Evolutionary conservation across 805 yeast genomes (phyloP), one percentile per base, ranked within the genome.

Genomic region (Saccharomycopsis capsularis): DNA sequence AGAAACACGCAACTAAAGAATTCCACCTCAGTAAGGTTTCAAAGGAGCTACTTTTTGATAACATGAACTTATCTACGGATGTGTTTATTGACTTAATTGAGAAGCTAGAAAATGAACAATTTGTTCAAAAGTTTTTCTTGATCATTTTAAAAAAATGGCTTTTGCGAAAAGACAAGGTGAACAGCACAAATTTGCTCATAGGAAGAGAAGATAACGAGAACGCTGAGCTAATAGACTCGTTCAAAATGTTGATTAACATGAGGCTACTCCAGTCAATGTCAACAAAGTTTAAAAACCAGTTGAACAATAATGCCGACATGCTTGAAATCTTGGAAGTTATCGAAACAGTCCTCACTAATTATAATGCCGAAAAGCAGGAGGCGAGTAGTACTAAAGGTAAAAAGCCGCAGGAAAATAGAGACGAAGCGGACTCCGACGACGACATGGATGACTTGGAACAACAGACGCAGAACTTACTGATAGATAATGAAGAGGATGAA

Each of bases 221-320:
- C 1, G 56, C 57, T 21, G 63, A 58, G 3, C 68, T 65, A 2
- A 67, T 68, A 3, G 71, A 74, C 51, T 82, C 86, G n/a, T 73
- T 78, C 46, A 56, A 72, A 5, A 68, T 76, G 47, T 65, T 85
- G 34, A 65, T 79, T 4, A 82, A 84, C 58, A 66, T 87, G 51
- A 75, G 82, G 51, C 59, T 87, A 9, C 63, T 90, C 44, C 93
- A 88, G 59, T 63, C 66, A 29, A 64, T 86, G 30, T 77, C 81
- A 22, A 73, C 73, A 3, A 68, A 70, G 15, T 80, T 82, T 58
- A 82, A 77, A 52, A 77, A 79, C 6, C 70, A 70, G 19, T 48
- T 71, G 23, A 51, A 67, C 19, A 65, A 61, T 13, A 64, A 63
- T 2, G 81, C 89, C 0, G 63, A 64, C 29, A 29, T 51, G 21